Conservation (phyloP, 345 rosid genomes). For the Dipteronia sinensis region DNA sequence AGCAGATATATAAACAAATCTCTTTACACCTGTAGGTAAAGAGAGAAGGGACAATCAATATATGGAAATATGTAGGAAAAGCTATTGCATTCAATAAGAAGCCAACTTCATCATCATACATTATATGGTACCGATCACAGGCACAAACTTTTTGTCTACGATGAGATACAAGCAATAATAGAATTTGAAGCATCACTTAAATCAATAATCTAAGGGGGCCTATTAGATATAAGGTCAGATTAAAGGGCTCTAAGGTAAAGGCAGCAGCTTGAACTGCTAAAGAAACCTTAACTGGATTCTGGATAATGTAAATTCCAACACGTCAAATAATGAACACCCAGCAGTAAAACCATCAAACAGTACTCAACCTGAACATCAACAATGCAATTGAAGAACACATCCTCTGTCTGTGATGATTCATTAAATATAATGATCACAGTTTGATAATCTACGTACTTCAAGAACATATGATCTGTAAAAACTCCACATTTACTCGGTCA, state of each 20-base stretch:
- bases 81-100: not conserved
- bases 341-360: no score
- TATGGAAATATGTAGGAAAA: not conserved
- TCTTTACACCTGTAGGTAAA: constrained; percentile 64
- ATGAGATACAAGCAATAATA: not conserved
- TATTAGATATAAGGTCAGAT: no score
- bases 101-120: not conserved
- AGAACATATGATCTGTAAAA: not conserved
- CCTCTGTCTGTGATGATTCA: not conserved
- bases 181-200: not conserved
- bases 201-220: no score
- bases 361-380: no score
- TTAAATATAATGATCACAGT: not conserved
- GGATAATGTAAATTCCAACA: not conserved
- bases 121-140: not conserved
- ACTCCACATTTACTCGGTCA: not conserved
- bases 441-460: not conserved
- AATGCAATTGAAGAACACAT: no score
- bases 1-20: constrained; percentile 88
- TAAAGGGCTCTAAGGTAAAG: not conserved
- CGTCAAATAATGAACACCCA: not conserved
- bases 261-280: not conserved
- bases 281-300: not conserved
- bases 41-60: constrained; percentile 8
- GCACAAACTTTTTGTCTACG: not conserved